These are phyloP conservation scores for Sequoia sempervirens DNA, from an alignment of 75 land plant genomes.

Conservation along the genomic window DNA sequence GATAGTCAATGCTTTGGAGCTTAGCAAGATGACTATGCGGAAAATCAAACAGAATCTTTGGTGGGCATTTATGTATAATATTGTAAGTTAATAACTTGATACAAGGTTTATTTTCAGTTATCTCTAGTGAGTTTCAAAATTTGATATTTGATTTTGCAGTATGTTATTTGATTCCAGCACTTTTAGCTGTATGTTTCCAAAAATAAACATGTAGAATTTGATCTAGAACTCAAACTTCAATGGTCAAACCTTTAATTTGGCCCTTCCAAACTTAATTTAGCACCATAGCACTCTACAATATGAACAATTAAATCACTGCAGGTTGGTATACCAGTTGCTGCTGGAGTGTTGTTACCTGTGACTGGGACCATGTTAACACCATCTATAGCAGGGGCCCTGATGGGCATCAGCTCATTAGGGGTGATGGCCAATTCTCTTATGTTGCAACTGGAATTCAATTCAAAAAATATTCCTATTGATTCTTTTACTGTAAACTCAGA, in stretches of 20 bases:
- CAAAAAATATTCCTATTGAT: slow-evolving; percentile 8
- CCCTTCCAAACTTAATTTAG: background rate
- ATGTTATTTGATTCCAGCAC: background rate
- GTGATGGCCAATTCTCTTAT: slow-evolving; percentile 92
- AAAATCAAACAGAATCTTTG: slow-evolving; percentile 94
- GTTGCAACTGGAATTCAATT: slow-evolving; percentile 49
- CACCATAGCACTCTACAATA: background rate
- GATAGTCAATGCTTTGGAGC: slow-evolving; percentile 87
- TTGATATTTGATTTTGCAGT: background rate
- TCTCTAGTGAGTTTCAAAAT: background rate
- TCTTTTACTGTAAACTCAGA: background rate
- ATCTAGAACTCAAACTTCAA: background rate
- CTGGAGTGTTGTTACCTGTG: slow-evolving; percentile 75
- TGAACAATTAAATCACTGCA: slow-evolving; percentile 12
- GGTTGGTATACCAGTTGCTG: slow-evolving; percentile 95
- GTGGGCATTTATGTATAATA: slow-evolving; percentile 98
- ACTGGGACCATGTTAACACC: slow-evolving; percentile 89
- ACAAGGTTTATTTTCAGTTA: background rate
- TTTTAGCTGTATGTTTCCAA: background rate
- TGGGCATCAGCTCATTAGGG: slow-evolving; percentile 96
- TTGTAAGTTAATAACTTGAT: slow-evolving; percentile 48
- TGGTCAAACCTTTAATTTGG: background rate
- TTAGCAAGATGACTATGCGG: slow-evolving; percentile 79
- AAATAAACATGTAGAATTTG: background rate
- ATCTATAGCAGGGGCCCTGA: slow-evolving; percentile 92